Base-by-base conservation (phyloP, 768 basidiomycete genomes). In the Mycena metata region DNA sequence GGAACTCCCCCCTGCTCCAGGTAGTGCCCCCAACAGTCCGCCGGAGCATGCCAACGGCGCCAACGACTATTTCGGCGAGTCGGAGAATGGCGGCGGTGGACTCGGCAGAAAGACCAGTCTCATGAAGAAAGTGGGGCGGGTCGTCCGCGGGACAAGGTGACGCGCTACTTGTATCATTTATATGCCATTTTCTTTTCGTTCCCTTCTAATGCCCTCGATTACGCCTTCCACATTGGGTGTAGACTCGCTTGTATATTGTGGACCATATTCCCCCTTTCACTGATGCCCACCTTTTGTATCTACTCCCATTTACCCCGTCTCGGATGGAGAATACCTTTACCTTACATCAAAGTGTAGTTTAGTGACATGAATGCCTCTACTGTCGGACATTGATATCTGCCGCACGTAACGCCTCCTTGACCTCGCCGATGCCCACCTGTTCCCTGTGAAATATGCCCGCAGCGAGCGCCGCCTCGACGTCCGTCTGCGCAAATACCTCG, bases 381-480 rank as follows among this genome's bases (percentile, higher is more conserved):
- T 36, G 42, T 69, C 88, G 80, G 47, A 87, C 86, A 62, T 86
- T 88, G 58, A 93, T 85, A 0, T 81, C 80, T 15, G 83, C 83
- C 6, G 69, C 73, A 41, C 74, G 74, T 69, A 94, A 74, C 2
- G 83, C 79, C 47, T 80, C 79, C 81, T 98, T 99, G 63, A 98
- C 93, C 55, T 93, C 90, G 51, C 81, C 80, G 68, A 99, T 96
- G 46, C 80, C 84, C 5, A 99, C 97, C 78, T 98, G 93, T 51
- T 85, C 87, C 36, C 98, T 83, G 79, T 99, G 98, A 80, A 99
- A 99, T 72, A 99, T 98, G 2, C 98, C 98, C 13, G 98, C 98
- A 12, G 98, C 98, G 64, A 99, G 80, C 2, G 93, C 98, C 50
- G 98, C 95, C 79, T 97, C 96, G 2, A 91, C 96, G 4, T 82